Evolutionary conservation across 2,329 filamentous ascomycete species (phyloP), one percentile per base, ranked within the genome.

Genomic region (Teratosphaeria epicoccoides): DNA sequence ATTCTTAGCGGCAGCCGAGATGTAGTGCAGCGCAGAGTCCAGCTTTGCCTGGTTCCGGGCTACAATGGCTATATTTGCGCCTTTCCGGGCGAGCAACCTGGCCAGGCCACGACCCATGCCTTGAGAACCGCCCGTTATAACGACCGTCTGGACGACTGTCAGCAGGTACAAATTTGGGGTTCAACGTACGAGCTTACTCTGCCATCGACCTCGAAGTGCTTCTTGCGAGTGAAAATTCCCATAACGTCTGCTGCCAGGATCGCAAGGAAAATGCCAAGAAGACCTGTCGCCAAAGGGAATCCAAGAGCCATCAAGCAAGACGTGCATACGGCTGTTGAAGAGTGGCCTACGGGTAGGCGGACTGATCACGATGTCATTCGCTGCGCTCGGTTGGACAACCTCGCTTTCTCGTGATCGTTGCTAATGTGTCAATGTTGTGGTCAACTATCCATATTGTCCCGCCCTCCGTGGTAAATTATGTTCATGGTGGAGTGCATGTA

Each of bases 71-170:
- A 98, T 68, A 68, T 89, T 88, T 54, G 93, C 91, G 46, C 93
- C 93, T 68, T 89, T 90, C 47, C 79, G 74, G 2, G 91, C 79
- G 44, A 98, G 80, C 59, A 89, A 77, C 49, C 81, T 77, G 4
- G 84, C 89, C 20, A 84, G 80, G 49, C 82, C 81, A 60, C 83
- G 82, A 54, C 93, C 93, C 85, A 96, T 88, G 52, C 93, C 93
- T 65, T 96, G 87, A 0, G 93, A 96, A 26, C 84, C 89, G 46
- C 93, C 93, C 0, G 93, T 98, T 49, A 98, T 75, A 51, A 97
- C 75, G 49, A 94, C 77, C 2, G 90, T 95, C 89, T 95, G 60
- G 9, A 52, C 1, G 33, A 20, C 26, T 24, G 54, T 51, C 9
- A 51, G 49, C 11, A 24, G 24, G 17, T 46, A 26, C 6, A 33